Evolutionary conservation across 2,329 filamentous ascomycete species (phyloP).

Genomic region (Ophiostoma angusticollis): DNA sequence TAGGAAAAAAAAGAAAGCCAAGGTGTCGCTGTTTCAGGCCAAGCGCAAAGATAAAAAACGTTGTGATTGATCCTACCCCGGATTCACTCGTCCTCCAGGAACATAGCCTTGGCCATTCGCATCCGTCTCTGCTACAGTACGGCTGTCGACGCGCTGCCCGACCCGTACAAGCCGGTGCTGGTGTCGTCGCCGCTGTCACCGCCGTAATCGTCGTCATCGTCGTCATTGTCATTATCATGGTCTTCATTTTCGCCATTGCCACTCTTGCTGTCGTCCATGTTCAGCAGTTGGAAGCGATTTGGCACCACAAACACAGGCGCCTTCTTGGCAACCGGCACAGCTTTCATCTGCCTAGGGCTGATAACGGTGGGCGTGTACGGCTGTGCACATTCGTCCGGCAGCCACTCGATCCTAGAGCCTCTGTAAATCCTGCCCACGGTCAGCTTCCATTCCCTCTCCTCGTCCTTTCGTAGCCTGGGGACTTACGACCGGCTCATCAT

Average conservation of each 20-base stretch:
- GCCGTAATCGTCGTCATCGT: slow-evolving; percentile 18
- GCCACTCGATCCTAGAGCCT: slow-evolving; percentile 56
- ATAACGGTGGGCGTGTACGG: no score
- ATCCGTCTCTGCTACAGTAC: not conserved
- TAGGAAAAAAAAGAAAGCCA: no score
- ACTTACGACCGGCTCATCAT: slow-evolving; percentile 53
- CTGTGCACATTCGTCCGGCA: slow-evolving; percentile 57
- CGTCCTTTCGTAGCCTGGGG: no score
- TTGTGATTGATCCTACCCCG: no score
- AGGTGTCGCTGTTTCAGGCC: no score
- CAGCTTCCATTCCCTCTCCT: no score
- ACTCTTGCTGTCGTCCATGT: slow-evolving; percentile 32
- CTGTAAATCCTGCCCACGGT: slow-evolving; percentile 46
- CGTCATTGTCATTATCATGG: not conserved
- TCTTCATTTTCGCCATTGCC: slow-evolving; percentile 20
- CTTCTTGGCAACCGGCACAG: slow-evolving; percentile 16
- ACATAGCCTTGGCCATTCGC: no score
- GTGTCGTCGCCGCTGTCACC: slow-evolving; percentile 1
- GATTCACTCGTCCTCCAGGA: no score
- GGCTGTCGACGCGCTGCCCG: not conserved
- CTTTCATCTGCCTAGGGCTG: slow-evolving; percentile 24
- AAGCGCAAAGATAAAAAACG: no score
- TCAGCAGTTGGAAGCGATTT: slow-evolving; percentile 52
- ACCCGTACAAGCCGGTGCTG: slow-evolving; percentile 14
- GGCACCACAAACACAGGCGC: slow-evolving; percentile 24